Percentiles rank a stretch among this genome's conserved stretches.
phyloP scores from a whole-genome alignment of 495 filamentous ascomycete genomes.

The Penicillium subrubescens region DNA sequence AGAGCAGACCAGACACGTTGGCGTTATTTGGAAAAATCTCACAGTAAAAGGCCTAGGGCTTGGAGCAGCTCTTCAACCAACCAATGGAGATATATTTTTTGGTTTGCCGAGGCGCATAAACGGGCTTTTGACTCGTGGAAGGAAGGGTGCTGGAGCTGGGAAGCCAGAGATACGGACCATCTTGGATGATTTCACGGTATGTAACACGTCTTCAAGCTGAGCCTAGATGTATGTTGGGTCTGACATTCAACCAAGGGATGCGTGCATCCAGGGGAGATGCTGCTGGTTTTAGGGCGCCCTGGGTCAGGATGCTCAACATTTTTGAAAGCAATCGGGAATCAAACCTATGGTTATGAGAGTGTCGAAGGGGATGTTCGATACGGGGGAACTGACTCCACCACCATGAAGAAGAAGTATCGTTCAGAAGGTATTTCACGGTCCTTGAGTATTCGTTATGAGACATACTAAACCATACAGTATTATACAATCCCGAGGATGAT shows the following conservation, averaged over 20 bases:
- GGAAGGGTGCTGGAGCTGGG: constrained; percentile 43
- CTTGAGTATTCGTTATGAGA: neutral
- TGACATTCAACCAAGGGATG: constrained; percentile 38
- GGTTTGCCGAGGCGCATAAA: constrained; percentile 56
- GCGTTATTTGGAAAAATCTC: constrained; percentile 61
- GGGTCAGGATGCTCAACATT: constrained; percentile 75
- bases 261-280: constrained; percentile 49
- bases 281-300: constrained; percentile 71
- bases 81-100: constrained; percentile 64
- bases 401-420: constrained; percentile 66
- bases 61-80: constrained; percentile 67
- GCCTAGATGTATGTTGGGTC: constrained; percentile 39
- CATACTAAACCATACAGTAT: constrained; percentile 33
- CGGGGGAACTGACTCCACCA: constrained; percentile 60
- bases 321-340: constrained; percentile 68
- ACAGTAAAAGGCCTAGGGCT: constrained; percentile 69
- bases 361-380: constrained; percentile 66
- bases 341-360: constrained; percentile 62
- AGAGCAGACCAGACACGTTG: constrained; percentile 60
- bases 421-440: constrained; percentile 49
- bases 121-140: constrained; percentile 43
- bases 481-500: constrained; percentile 74
- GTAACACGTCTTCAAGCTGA: constrained; percentile 33
- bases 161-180: constrained; percentile 62
- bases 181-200: constrained; percentile 60